A percentile compares a stretch with the other conserved stretches of the same genome.
Conservation (phyloP, 169 alveolate species). For the Perkinsus olseni region DNA sequence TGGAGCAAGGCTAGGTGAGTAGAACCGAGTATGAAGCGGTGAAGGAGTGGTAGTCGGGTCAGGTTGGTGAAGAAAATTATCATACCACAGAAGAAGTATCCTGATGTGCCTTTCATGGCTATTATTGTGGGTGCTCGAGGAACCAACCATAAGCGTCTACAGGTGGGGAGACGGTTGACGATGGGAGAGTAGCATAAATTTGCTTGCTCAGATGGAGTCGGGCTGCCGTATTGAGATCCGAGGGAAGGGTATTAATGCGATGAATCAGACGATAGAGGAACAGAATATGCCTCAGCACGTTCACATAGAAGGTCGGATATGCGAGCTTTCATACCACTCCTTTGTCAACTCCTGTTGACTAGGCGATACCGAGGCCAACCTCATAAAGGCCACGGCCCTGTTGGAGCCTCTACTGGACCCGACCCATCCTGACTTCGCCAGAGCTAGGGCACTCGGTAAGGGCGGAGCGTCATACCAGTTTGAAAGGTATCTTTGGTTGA, state of each 20-base stretch:
- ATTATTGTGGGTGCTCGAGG: conserved; percentile 90
- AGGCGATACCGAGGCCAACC: background rate
- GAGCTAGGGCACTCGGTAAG: conserved; percentile 17
- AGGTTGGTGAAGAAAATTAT: conserved; percentile 65
- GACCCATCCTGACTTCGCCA: conserved; percentile 68
- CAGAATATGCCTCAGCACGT: conserved; percentile 40
- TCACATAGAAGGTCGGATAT: conserved; percentile 14
- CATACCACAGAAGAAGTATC: conserved; percentile 68
- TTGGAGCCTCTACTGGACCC: conserved; percentile 72
- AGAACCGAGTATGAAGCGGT: background rate
- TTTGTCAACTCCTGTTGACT: background rate
- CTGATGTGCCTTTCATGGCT: conserved; percentile 86
- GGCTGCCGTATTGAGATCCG: conserved; percentile 1
- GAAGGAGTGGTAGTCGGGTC: conserved; percentile 56
- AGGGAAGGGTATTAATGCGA: conserved; percentile 32
- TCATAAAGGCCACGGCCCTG: conserved; percentile 54
- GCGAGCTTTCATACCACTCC: background rate
- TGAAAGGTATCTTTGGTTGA: background rate
- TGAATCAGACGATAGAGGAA: conserved; percentile 43
- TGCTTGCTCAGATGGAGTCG: background rate
- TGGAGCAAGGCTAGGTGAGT: background rate
- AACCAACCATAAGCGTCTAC: conserved; percentile 69
- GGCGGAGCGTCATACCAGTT: background rate
- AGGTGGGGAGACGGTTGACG: conserved; percentile 19
- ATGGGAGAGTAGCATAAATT: background rate